A percentile compares a stretch with the other conserved stretches of the same genome.
Conservation (phyloP, 371 early-diverging fungal species). For the Haplosporangium sp. region DNA sequence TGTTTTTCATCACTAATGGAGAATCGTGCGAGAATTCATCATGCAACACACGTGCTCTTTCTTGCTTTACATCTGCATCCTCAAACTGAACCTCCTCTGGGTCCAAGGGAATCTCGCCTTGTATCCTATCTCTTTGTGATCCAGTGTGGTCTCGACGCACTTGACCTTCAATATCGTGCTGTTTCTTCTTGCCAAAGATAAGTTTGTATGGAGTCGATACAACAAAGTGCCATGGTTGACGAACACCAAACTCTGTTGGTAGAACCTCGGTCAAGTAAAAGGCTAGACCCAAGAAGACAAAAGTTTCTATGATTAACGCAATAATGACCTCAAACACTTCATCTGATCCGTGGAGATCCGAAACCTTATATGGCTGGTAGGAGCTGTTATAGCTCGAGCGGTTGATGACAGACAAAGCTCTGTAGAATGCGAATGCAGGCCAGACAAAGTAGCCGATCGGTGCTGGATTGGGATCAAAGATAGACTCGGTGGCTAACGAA, state of each 20-base stretch:
- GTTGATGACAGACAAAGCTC: slow-evolving; percentile 64
- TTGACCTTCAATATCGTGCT: slow-evolving; percentile 35
- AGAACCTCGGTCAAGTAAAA: slow-evolving; percentile 66
- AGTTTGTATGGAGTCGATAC: slow-evolving; percentile 61
- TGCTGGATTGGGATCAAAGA: slow-evolving; percentile 51
- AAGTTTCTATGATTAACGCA: slow-evolving; percentile 61
- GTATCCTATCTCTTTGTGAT: slow-evolving; percentile 32
- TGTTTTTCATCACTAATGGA: slow-evolving; percentile 68
- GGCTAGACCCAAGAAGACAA: slow-evolving; percentile 63
- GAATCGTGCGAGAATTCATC: slow-evolving; percentile 48
- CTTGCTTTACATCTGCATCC: slow-evolving; percentile 71
- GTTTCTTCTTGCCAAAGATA: slow-evolving; percentile 35
- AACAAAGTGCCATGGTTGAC: slow-evolving; percentile 74
- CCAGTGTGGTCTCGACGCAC: slow-evolving; percentile 31
- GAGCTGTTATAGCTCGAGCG: slow-evolving; percentile 50
- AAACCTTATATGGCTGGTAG: slow-evolving; percentile 57
- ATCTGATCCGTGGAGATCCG: slow-evolving; percentile 58
- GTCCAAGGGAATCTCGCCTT: slow-evolving; percentile 53
- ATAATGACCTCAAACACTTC: slow-evolving; percentile 64
- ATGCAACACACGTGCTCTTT: slow-evolving; percentile 62
- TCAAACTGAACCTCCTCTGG: slow-evolving; percentile 61
- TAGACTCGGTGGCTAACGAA: slow-evolving; percentile 58
- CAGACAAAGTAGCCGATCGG: slow-evolving; percentile 70
- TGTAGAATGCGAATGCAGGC: slow-evolving; percentile 83
- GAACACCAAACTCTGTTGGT: slow-evolving; percentile 74